These are phyloP conservation scores for Glycine soja DNA, from an alignment of 306 rosid genomes.

Conservation along the genomic window DNA sequence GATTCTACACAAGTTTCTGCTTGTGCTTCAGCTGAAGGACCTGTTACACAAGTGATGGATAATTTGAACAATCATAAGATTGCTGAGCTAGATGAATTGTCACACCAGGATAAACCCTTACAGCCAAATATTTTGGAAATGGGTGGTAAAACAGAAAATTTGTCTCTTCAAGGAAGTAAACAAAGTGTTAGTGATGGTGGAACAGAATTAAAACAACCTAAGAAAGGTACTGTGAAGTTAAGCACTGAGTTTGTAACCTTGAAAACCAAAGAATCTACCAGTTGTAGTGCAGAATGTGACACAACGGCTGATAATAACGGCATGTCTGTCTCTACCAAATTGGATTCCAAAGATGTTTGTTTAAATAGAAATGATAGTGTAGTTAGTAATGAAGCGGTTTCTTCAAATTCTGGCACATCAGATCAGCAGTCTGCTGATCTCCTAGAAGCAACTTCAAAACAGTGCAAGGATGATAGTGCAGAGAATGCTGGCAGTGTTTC, in stretches of 20 bases:
- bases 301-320: conserved; percentile 39
- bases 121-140: conserved; percentile 32
- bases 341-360: conserved; percentile 50
- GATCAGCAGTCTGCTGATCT: conserved; percentile 54
- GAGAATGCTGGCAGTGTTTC: conserved; percentile 53
- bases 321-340: conserved; percentile 19
- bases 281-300: conserved; percentile 48
- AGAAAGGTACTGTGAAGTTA: conserved; percentile 41
- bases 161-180: conserved; percentile 45
- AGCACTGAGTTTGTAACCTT: conserved; percentile 43
- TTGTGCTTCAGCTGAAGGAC: conserved; percentile 52
- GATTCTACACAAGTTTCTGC: conserved; percentile 34
- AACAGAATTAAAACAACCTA: conserved; percentile 41
- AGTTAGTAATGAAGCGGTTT: conserved; percentile 46
- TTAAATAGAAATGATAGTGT: conserved; percentile 49
- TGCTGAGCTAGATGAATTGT: conserved; percentile 45
- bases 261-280: conserved; percentile 53
- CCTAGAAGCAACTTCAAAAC: conserved; percentile 47
- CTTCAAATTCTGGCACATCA: conserved; percentile 41
- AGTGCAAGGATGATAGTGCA: conserved; percentile 54
- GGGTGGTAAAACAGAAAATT: conserved; percentile 46
- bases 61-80: conserved; percentile 34
- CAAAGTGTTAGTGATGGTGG: conserved; percentile 35
- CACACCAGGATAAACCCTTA: conserved; percentile 41
- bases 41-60: conserved; percentile 46